phyloP scores from a whole-genome alignment of 495 filamentous ascomycete species.

The Podospora conica region DNA sequence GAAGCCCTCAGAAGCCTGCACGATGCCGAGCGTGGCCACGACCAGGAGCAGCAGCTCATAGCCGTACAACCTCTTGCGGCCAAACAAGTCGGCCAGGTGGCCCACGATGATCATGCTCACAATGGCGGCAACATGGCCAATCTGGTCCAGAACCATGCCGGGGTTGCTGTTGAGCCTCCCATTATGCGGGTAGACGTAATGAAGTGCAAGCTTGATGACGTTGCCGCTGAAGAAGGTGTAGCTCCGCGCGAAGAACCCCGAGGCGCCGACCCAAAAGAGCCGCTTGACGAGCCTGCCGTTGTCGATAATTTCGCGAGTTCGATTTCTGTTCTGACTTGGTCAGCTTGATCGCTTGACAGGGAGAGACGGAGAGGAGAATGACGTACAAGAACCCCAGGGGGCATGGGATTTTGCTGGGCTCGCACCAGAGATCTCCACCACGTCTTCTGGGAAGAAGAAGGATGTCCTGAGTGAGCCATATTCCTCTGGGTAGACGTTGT shows the following conservation, averaged over 20 bases:
- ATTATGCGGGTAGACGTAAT: conserved; percentile 50
- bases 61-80: conserved; percentile 57
- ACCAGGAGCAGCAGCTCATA: conserved; percentile 52
- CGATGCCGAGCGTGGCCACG: conserved; percentile 47
- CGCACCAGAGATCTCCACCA: neutral
- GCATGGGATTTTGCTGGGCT: neutral
- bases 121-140: conserved; percentile 48
- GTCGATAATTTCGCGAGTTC: conserved; percentile 15
- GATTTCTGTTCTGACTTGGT: neutral
- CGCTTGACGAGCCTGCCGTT: conserved; percentile 16
- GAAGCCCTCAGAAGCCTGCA: conserved; percentile 34
- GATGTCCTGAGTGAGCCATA: neutral
- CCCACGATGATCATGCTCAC: conserved; percentile 55
- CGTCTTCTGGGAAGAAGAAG: neutral
- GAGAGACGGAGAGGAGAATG: neutral
- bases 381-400: neutral
- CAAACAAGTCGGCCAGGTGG: conserved; percentile 50
- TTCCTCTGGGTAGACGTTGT: neutral
- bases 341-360: neutral
- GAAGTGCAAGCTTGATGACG: conserved; percentile 50
- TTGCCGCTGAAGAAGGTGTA: conserved; percentile 56
- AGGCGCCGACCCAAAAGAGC: conserved; percentile 45
- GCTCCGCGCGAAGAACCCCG: conserved; percentile 32
- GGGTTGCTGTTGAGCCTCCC: conserved; percentile 10
- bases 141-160: conserved; percentile 44